phyloP scores from a whole-genome alignment of 2,329 filamentous ascomycete genomes.

The Penicillium olsonii region DNA sequence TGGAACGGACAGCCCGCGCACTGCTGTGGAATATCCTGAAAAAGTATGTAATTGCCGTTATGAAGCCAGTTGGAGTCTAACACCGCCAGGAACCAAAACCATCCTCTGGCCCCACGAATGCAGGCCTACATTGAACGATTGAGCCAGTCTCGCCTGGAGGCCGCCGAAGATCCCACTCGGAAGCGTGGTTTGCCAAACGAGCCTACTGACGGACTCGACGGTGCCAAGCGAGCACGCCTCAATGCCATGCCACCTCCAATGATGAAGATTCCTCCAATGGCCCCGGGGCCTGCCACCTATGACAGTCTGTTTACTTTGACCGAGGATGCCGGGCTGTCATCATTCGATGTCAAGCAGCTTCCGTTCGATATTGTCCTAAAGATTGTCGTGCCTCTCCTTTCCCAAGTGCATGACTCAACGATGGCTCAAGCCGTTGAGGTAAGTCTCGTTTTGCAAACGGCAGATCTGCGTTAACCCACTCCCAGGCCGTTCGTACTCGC shows the following conservation, averaged over 20 bases:
- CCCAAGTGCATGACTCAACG: constrained; percentile 67
- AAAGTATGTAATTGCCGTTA: constrained; percentile 54
- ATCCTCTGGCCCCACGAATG: constrained; percentile 73
- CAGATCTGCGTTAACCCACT: constrained; percentile 14
- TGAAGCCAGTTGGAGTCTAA: neutral
- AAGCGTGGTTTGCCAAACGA: constrained; percentile 75
- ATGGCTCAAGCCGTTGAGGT: constrained; percentile 74
- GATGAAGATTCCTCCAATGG: constrained; percentile 67
- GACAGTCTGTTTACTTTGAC: constrained; percentile 87
- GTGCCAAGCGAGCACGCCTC: constrained; percentile 77
- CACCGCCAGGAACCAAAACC: constrained; percentile 69
- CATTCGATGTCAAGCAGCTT: constrained; percentile 80
- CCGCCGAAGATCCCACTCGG: constrained; percentile 72
- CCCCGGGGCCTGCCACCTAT: constrained; percentile 73
- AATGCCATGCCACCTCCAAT: constrained; percentile 53
- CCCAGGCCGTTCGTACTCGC: constrained; percentile 41
- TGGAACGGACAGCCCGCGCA: constrained; percentile 89
- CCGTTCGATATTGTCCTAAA: constrained; percentile 74
- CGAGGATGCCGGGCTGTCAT: constrained; percentile 69
- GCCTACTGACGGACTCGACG: constrained; percentile 70
- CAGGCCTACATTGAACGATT: constrained; percentile 84
- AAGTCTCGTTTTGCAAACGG: constrained; percentile 27
- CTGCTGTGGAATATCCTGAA: constrained; percentile 81
- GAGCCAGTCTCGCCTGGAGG: constrained; percentile 73
- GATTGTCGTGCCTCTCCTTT: constrained; percentile 78